Evolutionary conservation across 2,329 filamentous ascomycete genomes (phyloP).

Genomic region (Penicillium psychrosexuale): DNA sequence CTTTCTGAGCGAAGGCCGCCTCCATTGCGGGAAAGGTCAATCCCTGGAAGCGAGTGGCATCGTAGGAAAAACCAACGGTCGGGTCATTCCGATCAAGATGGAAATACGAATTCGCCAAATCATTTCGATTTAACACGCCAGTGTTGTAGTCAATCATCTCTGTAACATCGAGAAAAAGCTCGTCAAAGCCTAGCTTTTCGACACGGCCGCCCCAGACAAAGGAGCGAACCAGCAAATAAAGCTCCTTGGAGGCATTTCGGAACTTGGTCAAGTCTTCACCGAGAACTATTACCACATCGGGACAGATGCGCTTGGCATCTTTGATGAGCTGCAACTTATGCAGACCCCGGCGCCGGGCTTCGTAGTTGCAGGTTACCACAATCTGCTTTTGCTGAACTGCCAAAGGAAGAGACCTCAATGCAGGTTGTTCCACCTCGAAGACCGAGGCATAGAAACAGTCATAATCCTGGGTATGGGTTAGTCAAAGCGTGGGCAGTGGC

Average conservation of each 20-base stretch:
- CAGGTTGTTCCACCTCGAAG: constrained; percentile 75
- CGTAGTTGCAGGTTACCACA: constrained; percentile 90
- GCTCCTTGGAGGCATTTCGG: constrained; percentile 76
- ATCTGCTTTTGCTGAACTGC: constrained; percentile 93
- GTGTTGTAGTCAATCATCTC: constrained; percentile 83
- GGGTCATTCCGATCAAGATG: constrained; percentile 70
- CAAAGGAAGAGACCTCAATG: constrained; percentile 68
- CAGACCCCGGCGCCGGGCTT: constrained; percentile 64
- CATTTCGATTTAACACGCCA: constrained; percentile 63
- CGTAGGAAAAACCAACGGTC: constrained; percentile 73
- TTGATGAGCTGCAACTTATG: constrained; percentile 80
- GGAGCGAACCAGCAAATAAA: constrained; percentile 69
- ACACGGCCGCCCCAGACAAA: constrained; percentile 75
- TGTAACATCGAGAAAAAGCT: constrained; percentile 77
- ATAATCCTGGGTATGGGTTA: constrained; percentile 40
- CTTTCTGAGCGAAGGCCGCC: constrained; percentile 12
- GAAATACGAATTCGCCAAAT: constrained; percentile 71
- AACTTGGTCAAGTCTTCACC: constrained; percentile 86
- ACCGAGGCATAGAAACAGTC: constrained; percentile 91
- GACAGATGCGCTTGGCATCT: constrained; percentile 76
- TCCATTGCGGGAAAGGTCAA: constrained; percentile 51
- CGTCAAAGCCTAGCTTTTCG: constrained; percentile 86
- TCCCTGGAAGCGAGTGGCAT: constrained; percentile 67
- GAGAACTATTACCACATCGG: constrained; percentile 78
- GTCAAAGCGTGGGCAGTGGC: neutral